phyloP scores from a whole-genome alignment of 2,329 filamentous ascomycete species.

The Cladosporium austrohemisphaericum region DNA sequence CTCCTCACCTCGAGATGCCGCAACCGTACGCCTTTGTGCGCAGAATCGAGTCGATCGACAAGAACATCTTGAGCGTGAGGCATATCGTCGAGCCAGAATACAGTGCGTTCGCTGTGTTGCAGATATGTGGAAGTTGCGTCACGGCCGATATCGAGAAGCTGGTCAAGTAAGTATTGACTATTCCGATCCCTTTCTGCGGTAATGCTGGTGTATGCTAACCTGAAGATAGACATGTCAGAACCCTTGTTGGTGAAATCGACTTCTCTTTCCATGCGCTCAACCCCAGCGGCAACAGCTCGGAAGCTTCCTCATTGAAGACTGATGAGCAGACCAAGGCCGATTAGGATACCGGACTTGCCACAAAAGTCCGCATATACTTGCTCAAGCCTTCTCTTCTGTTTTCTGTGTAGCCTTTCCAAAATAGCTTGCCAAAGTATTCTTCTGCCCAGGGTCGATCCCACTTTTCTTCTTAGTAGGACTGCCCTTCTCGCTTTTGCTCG shows the following conservation, averaged over 20 bases:
- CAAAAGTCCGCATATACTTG: neutral
- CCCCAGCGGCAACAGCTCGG: constrained; percentile 26
- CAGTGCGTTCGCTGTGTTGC: constrained; percentile 68
- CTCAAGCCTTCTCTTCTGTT: neutral
- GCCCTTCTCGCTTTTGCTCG: constrained; percentile 34
- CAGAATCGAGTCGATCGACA: constrained; percentile 55
- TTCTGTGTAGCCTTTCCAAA: constrained; percentile 41
- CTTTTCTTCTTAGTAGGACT: constrained; percentile 29
- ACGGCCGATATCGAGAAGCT: constrained; percentile 64
- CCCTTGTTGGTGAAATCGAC: constrained; percentile 67
- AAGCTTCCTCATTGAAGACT: constrained; percentile 2
- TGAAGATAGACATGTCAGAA: constrained; percentile 48
- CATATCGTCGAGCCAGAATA: constrained; percentile 63
- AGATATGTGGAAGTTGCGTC: constrained; percentile 66
- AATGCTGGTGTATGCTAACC: constrained; percentile 31
- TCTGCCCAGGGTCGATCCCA: constrained; percentile 40
- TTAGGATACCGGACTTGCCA: neutral
- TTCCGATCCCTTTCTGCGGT: constrained; percentile 49
- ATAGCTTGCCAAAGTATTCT: constrained; percentile 55
- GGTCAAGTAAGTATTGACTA: constrained; percentile 51
- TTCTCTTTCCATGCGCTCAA: constrained; percentile 60
- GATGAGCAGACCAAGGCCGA: neutral
- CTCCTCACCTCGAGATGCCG: constrained; percentile 65
- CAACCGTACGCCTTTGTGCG: constrained; percentile 57
- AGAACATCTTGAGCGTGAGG: constrained; percentile 57